Evolutionary conservation across 2,329 filamentous ascomycete genomes (phyloP).

Genomic region (Microsporum audouinii): DNA sequence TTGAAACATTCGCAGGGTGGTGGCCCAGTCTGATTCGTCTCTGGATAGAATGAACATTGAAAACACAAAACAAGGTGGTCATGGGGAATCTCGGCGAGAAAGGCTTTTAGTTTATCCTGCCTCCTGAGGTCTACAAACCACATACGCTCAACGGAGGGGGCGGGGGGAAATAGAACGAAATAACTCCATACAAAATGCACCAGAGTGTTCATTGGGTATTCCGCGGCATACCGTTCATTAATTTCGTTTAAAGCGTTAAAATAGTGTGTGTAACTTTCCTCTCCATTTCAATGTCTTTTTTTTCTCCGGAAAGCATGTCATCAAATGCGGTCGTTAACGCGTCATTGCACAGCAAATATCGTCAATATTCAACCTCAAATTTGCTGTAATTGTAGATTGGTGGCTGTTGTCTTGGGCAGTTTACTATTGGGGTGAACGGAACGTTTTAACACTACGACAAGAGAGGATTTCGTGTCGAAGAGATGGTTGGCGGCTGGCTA

Average conservation of each 20-base stretch:
- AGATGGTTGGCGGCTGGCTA: not conserved
- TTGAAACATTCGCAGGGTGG: not conserved
- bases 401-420: not conserved
- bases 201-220: not conserved
- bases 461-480: not conserved
- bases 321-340: not conserved
- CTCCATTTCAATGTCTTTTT: not conserved
- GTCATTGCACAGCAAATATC: not conserved
- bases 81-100: not conserved
- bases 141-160: not conserved
- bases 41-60: not conserved
- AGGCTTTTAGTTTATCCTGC: not conserved
- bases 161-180: not conserved
- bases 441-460: not conserved
- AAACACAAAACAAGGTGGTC: not conserved
- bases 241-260: not conserved
- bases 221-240: not conserved
- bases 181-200: slow-evolving; percentile 1
- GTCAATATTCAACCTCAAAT: not conserved
- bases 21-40: not conserved
- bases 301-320: not conserved
- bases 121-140: too few relatives aligned
- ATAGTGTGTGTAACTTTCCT: not conserved
- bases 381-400: not conserved
- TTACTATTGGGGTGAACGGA: not conserved